Evolutionary conservation across 805 yeast genomes (phyloP), one percentile per base, ranked within the genome.

Genomic region (Saccharomycopsis sp.): DNA sequence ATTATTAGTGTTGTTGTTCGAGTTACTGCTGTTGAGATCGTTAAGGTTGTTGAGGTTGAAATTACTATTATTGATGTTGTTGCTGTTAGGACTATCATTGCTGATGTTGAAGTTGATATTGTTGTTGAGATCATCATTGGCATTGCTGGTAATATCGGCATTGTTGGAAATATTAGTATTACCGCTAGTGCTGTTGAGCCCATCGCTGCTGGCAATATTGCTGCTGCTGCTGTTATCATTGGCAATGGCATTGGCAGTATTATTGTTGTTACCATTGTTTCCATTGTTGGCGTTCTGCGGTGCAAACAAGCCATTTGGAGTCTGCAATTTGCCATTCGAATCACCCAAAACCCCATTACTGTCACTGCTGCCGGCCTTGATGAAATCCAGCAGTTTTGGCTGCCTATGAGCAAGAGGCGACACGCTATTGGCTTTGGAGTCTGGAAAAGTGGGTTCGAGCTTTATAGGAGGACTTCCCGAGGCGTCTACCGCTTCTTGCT

Each of bases 181-280:
- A 64, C 15, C 51, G 64, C 44, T 55, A 63, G 40, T 56, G 63
- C 50, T 58, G 61, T 16, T 57, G 62, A 46, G 58, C 63, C 37
- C 56, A 63, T 52, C 58, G 64, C 52, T 62, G 63, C 34, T 55
- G 61, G 29, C 50, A 61, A 50, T 46, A 16, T 51, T 40, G 29
- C 15, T 21, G 20, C n/a, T 34, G 9, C 16, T 52, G 12, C 18
- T 52, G 23, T 52, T 52, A 18, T 20, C 16, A 21, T 37, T 40
- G 24, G 15, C 40, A 46, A 14, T 16, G 20, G 20, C 29, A 24
- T 20, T 20, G 44, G 15, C 14, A 4, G 15, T 18, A 7, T 3
- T 18, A 12, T 21, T 50, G 21, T 3, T 15, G 14, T 34, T 24
- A 8, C 14, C n/a, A 15, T 15, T 24, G 18, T 34, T 5, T 5